Evolutionary conservation across 192 early-diverging fungal genomes (phyloP), one percentile per base, ranked within the genome.

Genomic region (Allomyces macrogynus): DNA sequence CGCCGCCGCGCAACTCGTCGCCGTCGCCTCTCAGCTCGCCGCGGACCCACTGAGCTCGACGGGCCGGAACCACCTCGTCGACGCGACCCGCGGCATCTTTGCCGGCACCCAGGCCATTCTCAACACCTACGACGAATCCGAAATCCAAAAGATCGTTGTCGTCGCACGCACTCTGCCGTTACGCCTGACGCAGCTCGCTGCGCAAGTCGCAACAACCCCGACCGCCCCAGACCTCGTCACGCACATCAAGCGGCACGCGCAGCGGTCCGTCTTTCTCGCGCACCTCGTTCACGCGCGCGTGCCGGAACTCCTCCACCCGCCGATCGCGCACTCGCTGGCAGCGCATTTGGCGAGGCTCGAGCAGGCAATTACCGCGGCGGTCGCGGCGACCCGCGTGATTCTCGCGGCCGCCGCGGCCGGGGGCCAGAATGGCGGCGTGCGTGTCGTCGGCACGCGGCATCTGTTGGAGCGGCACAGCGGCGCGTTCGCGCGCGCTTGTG

Each of bases 71-170:
- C 43, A 65, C 23, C 68, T 81, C 2, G 64, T 81, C 5, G 76
- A 79, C 14, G 71, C 73, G 40, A 76, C 79, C 22, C 76, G 76
- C 62, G 80, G 80, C 23, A 79, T 81, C 57, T 70, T 81, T 22
- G n/a, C 60, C 8, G 78, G 76, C 40, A 79, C 77, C 10, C 70
- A 74, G 16, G 11, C 63, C 5, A 69, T 81, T 10, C 76, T 81
- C 27, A 67, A 68, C 63, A 68, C 68, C 0, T 71, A 72, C 49
- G 80, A 81, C 63, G 76, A 79, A 44, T 65, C 71, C 12, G 80
- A 81, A 70, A 70, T 78, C 20, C 74, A 74, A 23, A 71, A 74
- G 26, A 73, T 79, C 64, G 62, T 81, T 0, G 12, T 16, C 22
- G 62, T 62, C 20, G 49, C 49, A 3, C 12, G 20, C 16, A 3